Evolutionary conservation across 2,329 filamentous ascomycete species (phyloP).

Genomic region (Trichoderma pleuroti): DNA sequence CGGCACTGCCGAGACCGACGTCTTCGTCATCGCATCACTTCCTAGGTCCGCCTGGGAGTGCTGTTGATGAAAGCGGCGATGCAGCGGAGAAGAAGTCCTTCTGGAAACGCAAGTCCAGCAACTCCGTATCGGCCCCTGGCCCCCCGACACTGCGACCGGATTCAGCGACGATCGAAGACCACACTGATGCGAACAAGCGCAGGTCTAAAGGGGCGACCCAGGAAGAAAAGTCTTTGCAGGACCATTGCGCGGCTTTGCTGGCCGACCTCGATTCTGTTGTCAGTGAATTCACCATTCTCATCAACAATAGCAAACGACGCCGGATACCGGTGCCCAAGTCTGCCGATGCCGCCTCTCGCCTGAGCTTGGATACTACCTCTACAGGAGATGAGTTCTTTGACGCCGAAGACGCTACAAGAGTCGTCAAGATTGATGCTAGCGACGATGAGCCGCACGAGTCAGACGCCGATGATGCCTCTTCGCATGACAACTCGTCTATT

Average conservation of each 20-base stretch:
- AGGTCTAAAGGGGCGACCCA: constrained; percentile 40
- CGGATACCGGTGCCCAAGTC: constrained; percentile 56
- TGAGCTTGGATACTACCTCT: constrained; percentile 75
- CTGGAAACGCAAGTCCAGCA: constrained; percentile 85
- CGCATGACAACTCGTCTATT: constrained; percentile 54
- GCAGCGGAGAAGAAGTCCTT: constrained; percentile 68
- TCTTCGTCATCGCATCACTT: constrained; percentile 30
- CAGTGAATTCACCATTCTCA: constrained; percentile 71
- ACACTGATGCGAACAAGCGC: constrained; percentile 29
- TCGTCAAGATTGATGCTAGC: constrained; percentile 70
- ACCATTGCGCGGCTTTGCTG: constrained; percentile 79
- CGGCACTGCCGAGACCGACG: constrained; percentile 43
- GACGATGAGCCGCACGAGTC: constrained; percentile 59
- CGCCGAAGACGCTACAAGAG: constrained; percentile 64
- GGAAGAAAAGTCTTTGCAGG: constrained; percentile 67
- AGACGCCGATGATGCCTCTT: constrained; percentile 53
- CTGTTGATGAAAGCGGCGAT: constrained; percentile 41
- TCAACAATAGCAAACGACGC: constrained; percentile 75
- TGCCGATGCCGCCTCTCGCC: constrained; percentile 42
- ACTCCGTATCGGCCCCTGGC: constrained; percentile 41
- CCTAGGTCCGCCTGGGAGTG: constrained; percentile 42
- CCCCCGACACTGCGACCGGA: constrained; percentile 40
- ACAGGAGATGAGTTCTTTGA: constrained; percentile 93
- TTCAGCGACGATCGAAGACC: constrained; percentile 30
- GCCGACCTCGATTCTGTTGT: constrained; percentile 82